Evolutionary conservation across 1,139 yeast species (phyloP), one percentile per base, ranked within the genome.

Genomic region (Geotrichum armillariae): DNA sequence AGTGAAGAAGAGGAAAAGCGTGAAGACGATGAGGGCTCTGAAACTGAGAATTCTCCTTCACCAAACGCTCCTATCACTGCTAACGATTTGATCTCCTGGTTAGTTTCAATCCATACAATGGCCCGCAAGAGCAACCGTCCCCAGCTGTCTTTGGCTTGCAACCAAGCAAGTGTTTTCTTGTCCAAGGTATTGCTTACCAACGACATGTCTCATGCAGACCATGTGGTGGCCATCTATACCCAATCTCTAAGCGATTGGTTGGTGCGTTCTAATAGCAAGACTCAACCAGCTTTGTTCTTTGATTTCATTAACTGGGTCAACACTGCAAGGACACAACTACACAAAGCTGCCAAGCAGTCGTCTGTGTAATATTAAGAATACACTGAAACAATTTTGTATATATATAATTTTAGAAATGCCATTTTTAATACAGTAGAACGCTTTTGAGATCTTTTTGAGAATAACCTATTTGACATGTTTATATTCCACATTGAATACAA

Each of bases 251-350:
- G 79, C 58, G 61, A 65, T 18, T 89, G 96, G 96, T 77, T 83
- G 44, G 59, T 58, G 25, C 44, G 74, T 52, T 60, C 70, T 35
- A 70, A 70, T 45, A 74, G 79, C 52, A 80, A 79, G 60, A 71
- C 80, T 38, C 79, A 79, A 27, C 76, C 87, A 2, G 75, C 80
- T 12, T 65, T 88, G 61, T 88, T 87, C 66, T 77, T 82, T 58
- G 97, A 90, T 60, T 81, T 89, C 56, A 76, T 86, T 62, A 89
- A 89, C 67, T 90, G 95, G 94, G 64, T 87, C 23, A 31, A 46
- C 20, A 36, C 50, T 22, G 52, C 41, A 20, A 46, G 40, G 37
- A 38, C 41, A 11, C 47, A 36, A 33, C 36, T 41, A n/a, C 35
- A 37, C 11, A 41, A 41, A 12, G 12, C 29, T 16, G n/a, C n/a